phyloP scores from a whole-genome alignment of 2,329 filamentous ascomycete species.

The Cadophora sp. region DNA sequence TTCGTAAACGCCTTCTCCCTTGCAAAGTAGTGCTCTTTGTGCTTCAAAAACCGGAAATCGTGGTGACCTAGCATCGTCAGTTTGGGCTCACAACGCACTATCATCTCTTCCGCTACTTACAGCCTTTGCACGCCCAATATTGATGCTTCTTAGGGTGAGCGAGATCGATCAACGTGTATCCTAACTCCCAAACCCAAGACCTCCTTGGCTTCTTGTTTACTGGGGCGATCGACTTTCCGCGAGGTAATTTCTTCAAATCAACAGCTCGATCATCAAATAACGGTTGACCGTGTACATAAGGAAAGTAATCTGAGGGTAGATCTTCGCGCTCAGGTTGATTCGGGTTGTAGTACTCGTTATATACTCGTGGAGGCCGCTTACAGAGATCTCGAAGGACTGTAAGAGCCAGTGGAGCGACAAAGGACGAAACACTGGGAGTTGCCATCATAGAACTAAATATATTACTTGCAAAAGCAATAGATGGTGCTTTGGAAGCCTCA shows the following conservation, averaged over 20 bases:
- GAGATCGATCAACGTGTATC: neutral
- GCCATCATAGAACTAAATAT: neutral
- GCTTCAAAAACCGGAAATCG: neutral
- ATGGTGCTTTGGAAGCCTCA: neutral
- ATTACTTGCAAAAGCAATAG: neutral
- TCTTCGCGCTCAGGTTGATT: neutral
- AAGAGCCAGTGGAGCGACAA: neutral
- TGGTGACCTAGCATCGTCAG: neutral
- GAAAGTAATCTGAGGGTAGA: neutral
- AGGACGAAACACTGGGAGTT: neutral
- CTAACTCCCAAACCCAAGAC: neutral
- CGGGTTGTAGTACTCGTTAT: neutral
- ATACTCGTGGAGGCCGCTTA: neutral
- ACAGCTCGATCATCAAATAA: neutral
- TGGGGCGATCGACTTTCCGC: neutral
- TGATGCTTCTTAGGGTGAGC: neutral
- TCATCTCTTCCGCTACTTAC: neutral
- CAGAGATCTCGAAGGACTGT: neutral
- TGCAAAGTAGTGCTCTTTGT: slow-evolving; percentile 19
- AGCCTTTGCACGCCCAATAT: neutral
- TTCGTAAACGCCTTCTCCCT: slow-evolving; percentile 30
- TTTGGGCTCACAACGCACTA: neutral
- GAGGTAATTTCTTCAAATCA: neutral
- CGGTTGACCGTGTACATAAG: neutral
- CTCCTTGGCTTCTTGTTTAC: neutral